Base-by-base conservation (phyloP, 108 stramenopile genomes). In the Pseudonitzschia multistriata region DNA sequence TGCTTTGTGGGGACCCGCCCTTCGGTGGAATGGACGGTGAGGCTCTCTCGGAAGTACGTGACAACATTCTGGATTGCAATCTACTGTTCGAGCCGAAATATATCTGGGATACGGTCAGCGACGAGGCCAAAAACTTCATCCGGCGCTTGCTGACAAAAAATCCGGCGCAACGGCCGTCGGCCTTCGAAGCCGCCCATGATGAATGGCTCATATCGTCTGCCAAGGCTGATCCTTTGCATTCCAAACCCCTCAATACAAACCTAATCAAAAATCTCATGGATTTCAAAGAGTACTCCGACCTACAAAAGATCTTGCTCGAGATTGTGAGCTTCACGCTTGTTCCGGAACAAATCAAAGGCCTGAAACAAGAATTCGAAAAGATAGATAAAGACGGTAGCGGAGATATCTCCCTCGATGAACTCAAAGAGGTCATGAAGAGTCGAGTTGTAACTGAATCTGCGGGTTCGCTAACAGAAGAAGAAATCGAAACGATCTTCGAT, bases 1-100 rank as follows among this genome's bases (percentile, higher is more conserved):
- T 97, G 49, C 68, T 97, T 31, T 76, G 81, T 50, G 96, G 93
- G 7, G 88, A 93, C 48, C 78, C 90, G 13, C 94, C 96, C 22
- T 97, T 97, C 72, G 89, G 91, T 33, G 96, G 94, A 10, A 79
- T 84, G 49, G 87, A 89, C 42, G 89, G 88, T 19, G 88, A 90
- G 67, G 78, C 81, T 33, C 62, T 85, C 10, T 68, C 69, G 60
- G 62, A 71, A 66, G 85, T 90, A 19, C 71, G 88, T 49, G 62
- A 78, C 15, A 85, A 79, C 14, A 89, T 93, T 54, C 50, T 90
- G 25, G 60, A 67, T 10, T 74, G 85, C 28, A 71, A 63, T 24
- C 76, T 72, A 54, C 67, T 56, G 5, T 93, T 90, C 69, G 88
- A 90, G 70, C 92, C 92, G 6, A 75, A 63, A 34, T 87, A 93